Evolutionary conservation across 257 asterid species (phyloP).

Genomic region (Ehretia macrophylla): DNA sequence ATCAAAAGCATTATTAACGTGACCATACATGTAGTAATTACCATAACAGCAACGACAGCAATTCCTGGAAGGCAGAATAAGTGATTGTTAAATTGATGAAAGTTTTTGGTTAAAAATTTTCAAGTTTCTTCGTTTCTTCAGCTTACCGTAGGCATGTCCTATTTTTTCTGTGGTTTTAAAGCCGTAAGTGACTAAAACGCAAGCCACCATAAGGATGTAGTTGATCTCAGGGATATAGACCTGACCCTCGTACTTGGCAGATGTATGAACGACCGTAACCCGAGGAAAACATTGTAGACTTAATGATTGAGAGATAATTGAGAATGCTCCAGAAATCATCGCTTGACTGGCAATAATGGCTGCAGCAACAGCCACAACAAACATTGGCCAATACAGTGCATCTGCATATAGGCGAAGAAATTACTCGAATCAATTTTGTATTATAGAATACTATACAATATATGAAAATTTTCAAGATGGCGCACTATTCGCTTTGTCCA

Average conservation of each 20-base stretch:
- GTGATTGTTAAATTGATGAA: not conserved
- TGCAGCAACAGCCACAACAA: constrained; percentile 74
- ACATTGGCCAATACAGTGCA: constrained; percentile 84
- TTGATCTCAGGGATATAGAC: constrained; percentile 88
- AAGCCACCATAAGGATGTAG: constrained; percentile 89
- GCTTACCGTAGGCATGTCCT: constrained; percentile 91
- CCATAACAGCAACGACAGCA: constrained; percentile 98
- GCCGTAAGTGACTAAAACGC: constrained; percentile 77
- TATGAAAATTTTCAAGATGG: no score
- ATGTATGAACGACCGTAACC: constrained; percentile 82
- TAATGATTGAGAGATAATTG: constrained; percentile 90
- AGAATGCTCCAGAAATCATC: constrained; percentile 95
- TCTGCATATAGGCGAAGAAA: constrained; percentile 34
- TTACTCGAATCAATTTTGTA: constrained; percentile 14
- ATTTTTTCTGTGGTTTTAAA: constrained; percentile 81
- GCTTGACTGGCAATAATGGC: constrained; percentile 98
- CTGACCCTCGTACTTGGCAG: constrained; percentile 84
- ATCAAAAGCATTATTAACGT: constrained; percentile 89
- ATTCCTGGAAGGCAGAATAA: constrained; percentile 42
- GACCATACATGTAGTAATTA: constrained; percentile 76
- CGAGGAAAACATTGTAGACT: constrained; percentile 97
- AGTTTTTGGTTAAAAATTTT: not conserved
- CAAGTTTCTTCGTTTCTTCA: not conserved
- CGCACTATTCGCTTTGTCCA: no score
- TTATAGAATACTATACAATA: no score